Evolutionary conservation across 805 yeast genomes (phyloP).

Genomic region (Candida xiaguanensis): DNA sequence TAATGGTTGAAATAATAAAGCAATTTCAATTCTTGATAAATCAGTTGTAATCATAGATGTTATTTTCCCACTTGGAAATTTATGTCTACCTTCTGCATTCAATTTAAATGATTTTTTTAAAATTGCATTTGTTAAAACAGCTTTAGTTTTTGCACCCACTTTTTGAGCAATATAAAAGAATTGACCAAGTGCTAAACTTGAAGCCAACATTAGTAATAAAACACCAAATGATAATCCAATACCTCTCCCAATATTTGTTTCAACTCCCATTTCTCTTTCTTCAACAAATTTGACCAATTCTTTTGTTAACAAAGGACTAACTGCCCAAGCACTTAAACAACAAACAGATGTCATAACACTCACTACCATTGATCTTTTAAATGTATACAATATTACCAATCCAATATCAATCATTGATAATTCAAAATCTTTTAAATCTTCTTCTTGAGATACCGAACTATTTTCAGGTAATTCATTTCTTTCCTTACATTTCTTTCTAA

Average conservation of each 20-base stretch:
- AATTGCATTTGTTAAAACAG: slow-evolving; percentile 64
- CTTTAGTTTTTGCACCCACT: slow-evolving; percentile 63
- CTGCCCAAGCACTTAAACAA: slow-evolving; percentile 7
- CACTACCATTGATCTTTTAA: slow-evolving; percentile 17
- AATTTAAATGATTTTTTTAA: slow-evolving; percentile 61
- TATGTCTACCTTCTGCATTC: slow-evolving; percentile 50
- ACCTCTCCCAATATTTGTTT: slow-evolving; percentile 20
- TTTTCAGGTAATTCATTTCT: slow-evolving; percentile 18
- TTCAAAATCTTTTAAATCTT: slow-evolving; percentile 24
- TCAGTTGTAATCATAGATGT: slow-evolving; percentile 76
- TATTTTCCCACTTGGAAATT: slow-evolving; percentile 60
- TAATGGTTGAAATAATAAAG: slow-evolving; percentile 58
- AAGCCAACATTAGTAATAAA: slow-evolving; percentile 11
- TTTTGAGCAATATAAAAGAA: slow-evolving; percentile 54
- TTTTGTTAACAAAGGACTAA: slow-evolving; percentile 23
- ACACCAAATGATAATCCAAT: slow-evolving; percentile 34
- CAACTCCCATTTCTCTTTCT: slow-evolving; percentile 16
- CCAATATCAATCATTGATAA: slow-evolving; percentile 17
- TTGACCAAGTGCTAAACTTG: slow-evolving; percentile 43
- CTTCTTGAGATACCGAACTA: slow-evolving; percentile 13
- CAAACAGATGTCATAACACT: slow-evolving; percentile 1
- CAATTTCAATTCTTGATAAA: slow-evolving; percentile 69
- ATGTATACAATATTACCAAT: slow-evolving; percentile 21
- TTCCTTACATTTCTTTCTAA: slow-evolving; percentile 19
- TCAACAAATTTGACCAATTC: slow-evolving; percentile 30